A percentile compares a stretch with the other conserved stretches of the same genome.
These are phyloP conservation scores for Amaranthus palmeri DNA, from an alignment of 148 eudicot species.

Conservation along the genomic window DNA sequence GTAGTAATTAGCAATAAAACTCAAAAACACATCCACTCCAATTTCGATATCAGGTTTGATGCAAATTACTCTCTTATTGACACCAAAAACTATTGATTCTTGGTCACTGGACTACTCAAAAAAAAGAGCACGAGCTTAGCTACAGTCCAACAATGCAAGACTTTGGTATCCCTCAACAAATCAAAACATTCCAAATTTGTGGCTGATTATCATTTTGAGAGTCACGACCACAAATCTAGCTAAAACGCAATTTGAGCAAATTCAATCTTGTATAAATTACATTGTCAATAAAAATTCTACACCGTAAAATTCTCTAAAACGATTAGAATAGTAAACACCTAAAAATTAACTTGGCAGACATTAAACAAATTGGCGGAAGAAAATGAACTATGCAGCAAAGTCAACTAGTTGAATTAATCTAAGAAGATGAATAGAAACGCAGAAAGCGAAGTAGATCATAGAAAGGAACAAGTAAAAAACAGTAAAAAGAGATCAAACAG, in stretches of 20 bases:
- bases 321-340: neutral
- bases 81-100: neutral
- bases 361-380: neutral
- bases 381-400: constrained; percentile 8
- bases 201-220: neutral
- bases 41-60: neutral
- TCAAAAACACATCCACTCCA: too few relatives aligned
- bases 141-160: neutral
- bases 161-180: neutral
- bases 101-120: neutral
- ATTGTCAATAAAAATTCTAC: neutral
- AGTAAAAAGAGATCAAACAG: constrained; percentile 16
- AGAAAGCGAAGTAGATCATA: neutral
- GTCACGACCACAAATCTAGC: neutral
- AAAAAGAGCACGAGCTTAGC: too few relatives aligned
- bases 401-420: constrained; percentile 9
- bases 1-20: too few relatives aligned
- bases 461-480: neutral
- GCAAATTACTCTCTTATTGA: neutral
- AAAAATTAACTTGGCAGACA: neutral
- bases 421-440: neutral
- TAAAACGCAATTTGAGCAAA: constrained; percentile 1
- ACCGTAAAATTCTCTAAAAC: neutral
- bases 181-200: neutral
- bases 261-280: neutral